These are phyloP conservation scores for Phaeophleospora eucalypticola DNA, from an alignment of 2,329 filamentous ascomycete genomes.

Conservation along the genomic window DNA sequence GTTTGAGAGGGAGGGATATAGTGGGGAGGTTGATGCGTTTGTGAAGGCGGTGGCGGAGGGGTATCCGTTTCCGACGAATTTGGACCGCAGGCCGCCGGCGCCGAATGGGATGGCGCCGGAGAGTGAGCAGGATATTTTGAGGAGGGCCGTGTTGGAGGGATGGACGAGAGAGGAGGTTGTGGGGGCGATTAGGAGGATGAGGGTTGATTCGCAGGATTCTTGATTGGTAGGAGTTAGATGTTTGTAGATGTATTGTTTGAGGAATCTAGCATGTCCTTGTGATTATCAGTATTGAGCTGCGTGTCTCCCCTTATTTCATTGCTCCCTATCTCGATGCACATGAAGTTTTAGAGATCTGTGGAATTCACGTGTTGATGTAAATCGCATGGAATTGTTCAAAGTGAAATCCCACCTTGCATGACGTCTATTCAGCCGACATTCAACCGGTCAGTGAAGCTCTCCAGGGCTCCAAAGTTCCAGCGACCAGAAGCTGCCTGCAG, in stretches of 20 bases:
- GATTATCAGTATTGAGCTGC: too few relatives aligned
- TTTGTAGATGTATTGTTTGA: too few relatives aligned
- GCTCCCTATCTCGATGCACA: too few relatives aligned
- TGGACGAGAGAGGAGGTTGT: slow-evolving; percentile 42
- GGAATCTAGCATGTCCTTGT: too few relatives aligned
- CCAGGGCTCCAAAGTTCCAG: background rate
- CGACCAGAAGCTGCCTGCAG: background rate
- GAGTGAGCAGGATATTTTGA: slow-evolving; percentile 54
- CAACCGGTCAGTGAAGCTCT: background rate
- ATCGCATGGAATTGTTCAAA: too few relatives aligned
- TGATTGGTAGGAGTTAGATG: background rate
- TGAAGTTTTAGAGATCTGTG: too few relatives aligned
- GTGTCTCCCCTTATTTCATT: too few relatives aligned
- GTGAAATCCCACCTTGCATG: too few relatives aligned
- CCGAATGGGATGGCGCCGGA: slow-evolving; percentile 57
- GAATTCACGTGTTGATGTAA: background rate
- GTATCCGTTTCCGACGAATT: slow-evolving; percentile 60
- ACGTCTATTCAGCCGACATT: background rate
- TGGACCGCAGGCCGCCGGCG: slow-evolving; percentile 54
- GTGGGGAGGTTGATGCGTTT: slow-evolving; percentile 44
- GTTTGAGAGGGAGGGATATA: slow-evolving; percentile 37
- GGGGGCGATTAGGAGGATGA: slow-evolving; percentile 23
- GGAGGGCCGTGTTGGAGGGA: slow-evolving; percentile 41
- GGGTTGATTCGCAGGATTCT: slow-evolving; percentile 21
- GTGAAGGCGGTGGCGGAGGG: slow-evolving; percentile 53